These are phyloP conservation scores for Hypoxylon subgilvum DNA, from an alignment of 495 filamentous ascomycete species.

Conservation along the genomic window DNA sequence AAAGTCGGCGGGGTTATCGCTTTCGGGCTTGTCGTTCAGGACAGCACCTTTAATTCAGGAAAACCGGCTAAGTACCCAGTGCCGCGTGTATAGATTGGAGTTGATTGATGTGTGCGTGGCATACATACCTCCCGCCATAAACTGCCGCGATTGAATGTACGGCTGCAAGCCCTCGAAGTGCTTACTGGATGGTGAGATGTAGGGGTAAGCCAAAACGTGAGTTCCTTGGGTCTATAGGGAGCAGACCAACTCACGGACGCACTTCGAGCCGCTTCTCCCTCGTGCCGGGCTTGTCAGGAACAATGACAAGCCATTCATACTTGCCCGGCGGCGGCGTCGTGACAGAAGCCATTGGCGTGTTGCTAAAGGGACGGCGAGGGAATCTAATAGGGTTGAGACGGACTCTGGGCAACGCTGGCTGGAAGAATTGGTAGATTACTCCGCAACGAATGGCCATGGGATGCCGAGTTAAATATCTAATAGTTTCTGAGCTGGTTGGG, in stretches of 20 bases:
- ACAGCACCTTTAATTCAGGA: conserved; percentile 66
- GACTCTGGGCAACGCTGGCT: conserved; percentile 15
- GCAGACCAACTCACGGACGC: conserved; percentile 63
- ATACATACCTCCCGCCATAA: conserved; percentile 63
- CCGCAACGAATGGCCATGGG: conserved; percentile 23
- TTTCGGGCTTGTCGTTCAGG: conserved; percentile 68
- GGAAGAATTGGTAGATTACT: conserved; percentile 21
- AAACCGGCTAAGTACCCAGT: neutral
- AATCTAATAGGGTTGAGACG: conserved; percentile 20
- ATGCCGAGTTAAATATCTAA: conserved; percentile 4
- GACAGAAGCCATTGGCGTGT: conserved; percentile 51
- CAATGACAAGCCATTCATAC: conserved; percentile 83
- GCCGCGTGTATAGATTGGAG: neutral
- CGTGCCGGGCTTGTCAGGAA: conserved; percentile 76
- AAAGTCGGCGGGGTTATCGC: conserved; percentile 61
- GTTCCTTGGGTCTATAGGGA: neutral
- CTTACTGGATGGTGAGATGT: conserved; percentile 45
- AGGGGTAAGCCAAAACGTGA: conserved; percentile 16
- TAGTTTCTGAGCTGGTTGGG: too few relatives aligned
- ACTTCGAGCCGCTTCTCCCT: conserved; percentile 72
- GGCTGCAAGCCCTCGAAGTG: conserved; percentile 62
- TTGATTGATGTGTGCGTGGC: neutral
- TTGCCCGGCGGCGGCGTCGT: conserved; percentile 47
- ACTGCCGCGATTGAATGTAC: conserved; percentile 51
- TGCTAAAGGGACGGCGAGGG: conserved; percentile 16